Evolutionary conservation across 2,329 filamentous ascomycete genomes (phyloP).

Genomic region (Emmonsiellopsis sp.): DNA sequence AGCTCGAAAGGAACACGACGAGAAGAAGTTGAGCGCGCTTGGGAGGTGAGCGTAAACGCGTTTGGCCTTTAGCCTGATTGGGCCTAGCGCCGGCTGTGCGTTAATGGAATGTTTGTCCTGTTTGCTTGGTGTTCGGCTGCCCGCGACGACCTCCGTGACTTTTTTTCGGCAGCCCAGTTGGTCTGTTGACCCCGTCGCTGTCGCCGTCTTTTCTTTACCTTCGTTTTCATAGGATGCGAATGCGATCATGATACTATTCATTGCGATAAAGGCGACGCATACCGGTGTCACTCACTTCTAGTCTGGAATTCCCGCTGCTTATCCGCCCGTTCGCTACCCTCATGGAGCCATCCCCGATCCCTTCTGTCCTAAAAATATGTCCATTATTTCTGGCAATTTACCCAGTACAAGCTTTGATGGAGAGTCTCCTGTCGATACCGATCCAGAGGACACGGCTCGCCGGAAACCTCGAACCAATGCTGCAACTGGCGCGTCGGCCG

Average conservation of each 20-base stretch:
- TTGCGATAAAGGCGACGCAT: not conserved
- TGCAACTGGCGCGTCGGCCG: slow-evolving; percentile 70
- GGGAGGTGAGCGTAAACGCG: not conserved
- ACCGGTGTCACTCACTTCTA: not conserved
- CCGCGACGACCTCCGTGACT: not conserved
- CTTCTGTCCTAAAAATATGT: not conserved
- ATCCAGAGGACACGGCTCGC: slow-evolving; percentile 17
- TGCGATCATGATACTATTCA: not conserved
- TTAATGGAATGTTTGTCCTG: slow-evolving; percentile 12
- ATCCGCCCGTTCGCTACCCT: too few species aligned
- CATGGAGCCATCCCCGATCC: not conserved
- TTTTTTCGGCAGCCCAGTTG: not conserved
- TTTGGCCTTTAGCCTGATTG: not conserved
- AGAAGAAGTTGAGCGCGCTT: not conserved
- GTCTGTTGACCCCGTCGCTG: not conserved
- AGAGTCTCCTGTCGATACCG: slow-evolving; percentile 5
- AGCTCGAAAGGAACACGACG: not conserved
- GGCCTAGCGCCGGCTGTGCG: slow-evolving; percentile 1
- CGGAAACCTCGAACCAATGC: slow-evolving; percentile 49
- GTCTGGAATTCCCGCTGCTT: not conserved
- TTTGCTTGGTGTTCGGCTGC: slow-evolving; percentile 10
- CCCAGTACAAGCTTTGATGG: slow-evolving; percentile 12
- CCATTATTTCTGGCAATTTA: not conserved
- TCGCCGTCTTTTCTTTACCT: not conserved
- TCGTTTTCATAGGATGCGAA: not conserved